phyloP scores from a whole-genome alignment of 345 rosid species.

The Geranium brycei region DNA sequence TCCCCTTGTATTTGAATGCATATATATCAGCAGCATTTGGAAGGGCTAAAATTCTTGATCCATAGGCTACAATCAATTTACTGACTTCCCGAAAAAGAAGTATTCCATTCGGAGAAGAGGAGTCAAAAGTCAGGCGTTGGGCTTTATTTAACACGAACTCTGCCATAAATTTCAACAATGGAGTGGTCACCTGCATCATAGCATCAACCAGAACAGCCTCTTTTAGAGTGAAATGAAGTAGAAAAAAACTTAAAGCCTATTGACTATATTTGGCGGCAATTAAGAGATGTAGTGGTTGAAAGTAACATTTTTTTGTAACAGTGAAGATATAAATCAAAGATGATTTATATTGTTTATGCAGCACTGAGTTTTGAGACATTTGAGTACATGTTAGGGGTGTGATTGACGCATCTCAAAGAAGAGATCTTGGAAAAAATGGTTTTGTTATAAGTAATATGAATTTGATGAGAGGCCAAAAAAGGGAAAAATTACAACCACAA shows the following conservation, averaged over 20 bases:
- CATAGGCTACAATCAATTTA: slow-evolving; percentile 88
- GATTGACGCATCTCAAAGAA: too few species aligned
- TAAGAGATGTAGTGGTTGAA: too few species aligned
- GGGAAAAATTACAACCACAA: not conserved
- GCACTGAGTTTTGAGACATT: not conserved
- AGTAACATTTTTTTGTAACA: too few species aligned
- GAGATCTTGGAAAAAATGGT: not conserved
- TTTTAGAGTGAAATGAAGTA: not conserved
- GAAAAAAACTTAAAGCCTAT: not conserved
- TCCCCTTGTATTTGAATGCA: slow-evolving; percentile 94
- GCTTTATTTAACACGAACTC: slow-evolving; percentile 96
- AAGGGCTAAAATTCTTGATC: slow-evolving; percentile 82
- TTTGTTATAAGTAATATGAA: not conserved
- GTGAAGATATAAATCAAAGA: too few species aligned
- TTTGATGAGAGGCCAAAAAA: not conserved
- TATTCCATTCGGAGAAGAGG: slow-evolving; percentile 97
- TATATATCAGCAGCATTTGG: slow-evolving; percentile 91
- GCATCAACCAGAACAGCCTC: not conserved
- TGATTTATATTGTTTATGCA: too few species aligned
- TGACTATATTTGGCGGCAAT: too few species aligned
- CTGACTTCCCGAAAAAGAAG: slow-evolving; percentile 99
- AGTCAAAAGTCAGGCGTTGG: slow-evolving; percentile 87
- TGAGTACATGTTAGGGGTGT: too few species aligned
- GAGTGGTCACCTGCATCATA: slow-evolving; percentile 78
- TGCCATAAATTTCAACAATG: slow-evolving; percentile 89